phyloP scores from a whole-genome alignment of 768 basidiomycete genomes.

The Pisolithus albus region DNA sequence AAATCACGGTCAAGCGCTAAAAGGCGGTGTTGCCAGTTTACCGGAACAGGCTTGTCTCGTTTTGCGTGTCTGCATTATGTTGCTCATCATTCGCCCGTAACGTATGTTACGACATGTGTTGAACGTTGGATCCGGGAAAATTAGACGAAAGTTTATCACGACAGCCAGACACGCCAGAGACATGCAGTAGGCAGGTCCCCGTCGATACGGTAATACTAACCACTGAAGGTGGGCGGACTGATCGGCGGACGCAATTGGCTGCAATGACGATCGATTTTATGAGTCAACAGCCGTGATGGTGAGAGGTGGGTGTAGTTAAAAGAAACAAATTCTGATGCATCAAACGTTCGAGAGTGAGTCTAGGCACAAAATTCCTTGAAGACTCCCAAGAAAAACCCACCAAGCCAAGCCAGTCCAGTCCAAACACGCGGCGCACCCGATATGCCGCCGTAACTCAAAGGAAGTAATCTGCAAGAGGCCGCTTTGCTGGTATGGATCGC shows the following conservation, averaged over 20 bases:
- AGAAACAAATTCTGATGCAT: constrained; percentile 22
- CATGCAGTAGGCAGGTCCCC: not conserved
- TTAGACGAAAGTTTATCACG: not conserved
- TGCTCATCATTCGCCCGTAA: too few species aligned
- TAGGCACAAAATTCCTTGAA: not conserved
- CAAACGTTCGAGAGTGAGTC: constrained; percentile 5
- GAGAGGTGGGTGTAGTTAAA: constrained; percentile 12
- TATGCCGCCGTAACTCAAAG: constrained; percentile 34
- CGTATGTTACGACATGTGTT: not conserved
- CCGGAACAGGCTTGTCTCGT: not conserved
- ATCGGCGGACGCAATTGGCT: constrained; percentile 1
- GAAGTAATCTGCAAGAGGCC: constrained; percentile 86
- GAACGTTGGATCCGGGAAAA: not conserved
- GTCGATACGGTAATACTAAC: not conserved
- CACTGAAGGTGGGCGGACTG: not conserved
- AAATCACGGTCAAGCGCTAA: too few species aligned
- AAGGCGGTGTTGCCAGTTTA: not conserved
- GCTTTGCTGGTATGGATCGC: constrained; percentile 72
- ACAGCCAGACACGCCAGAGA: not conserved
- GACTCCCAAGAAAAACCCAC: not conserved
- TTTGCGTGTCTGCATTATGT: too few species aligned
- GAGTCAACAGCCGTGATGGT: not conserved
- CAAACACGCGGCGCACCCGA: constrained; percentile 11
- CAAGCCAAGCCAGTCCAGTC: not conserved
- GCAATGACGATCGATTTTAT: too few species aligned